Conservation (phyloP, 352 stramenopile species). For the Pythium aphanidermatum region DNA sequence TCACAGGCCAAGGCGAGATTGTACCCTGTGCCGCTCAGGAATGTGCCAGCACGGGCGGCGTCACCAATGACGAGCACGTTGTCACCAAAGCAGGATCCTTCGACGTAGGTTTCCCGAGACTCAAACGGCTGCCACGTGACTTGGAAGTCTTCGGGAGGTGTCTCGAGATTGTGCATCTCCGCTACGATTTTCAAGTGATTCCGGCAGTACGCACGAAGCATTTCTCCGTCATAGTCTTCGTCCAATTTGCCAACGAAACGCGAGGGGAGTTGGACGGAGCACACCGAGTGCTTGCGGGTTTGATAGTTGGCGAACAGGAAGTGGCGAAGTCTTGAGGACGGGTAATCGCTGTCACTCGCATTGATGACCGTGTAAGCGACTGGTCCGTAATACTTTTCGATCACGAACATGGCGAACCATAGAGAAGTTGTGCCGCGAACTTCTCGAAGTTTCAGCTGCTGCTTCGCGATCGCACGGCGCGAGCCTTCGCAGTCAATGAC, state of each 20-base stretch:
- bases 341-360: constrained; percentile 12
- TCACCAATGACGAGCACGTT: constrained; percentile 22
- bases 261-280: constrained; percentile 16
- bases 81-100: constrained; percentile 11
- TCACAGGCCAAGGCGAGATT: constrained; percentile 21
- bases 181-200: constrained; percentile 13
- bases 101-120: constrained; percentile 19
- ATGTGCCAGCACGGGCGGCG: constrained; percentile 19
- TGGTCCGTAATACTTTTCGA: constrained; percentile 21
- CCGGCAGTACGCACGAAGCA: constrained; percentile 15
- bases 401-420: constrained; percentile 20
- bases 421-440: constrained; percentile 8
- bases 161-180: constrained; percentile 8
- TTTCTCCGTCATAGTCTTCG: constrained; percentile 11
- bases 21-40: constrained; percentile 23
- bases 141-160: constrained; percentile 9
- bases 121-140: constrained; percentile 20
- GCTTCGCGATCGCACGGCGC: constrained; percentile 8
- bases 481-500: constrained; percentile 21
- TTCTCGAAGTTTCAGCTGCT: constrained; percentile 17
- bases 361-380: constrained; percentile 23
- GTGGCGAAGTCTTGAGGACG: constrained; percentile 13
- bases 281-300: constrained; percentile 14
- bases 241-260: constrained; percentile 22
- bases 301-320: constrained; percentile 20